Conservation (phyloP, 192 early-diverging fungal genomes). For the Gryganskiella cystojenkinii region DNA sequence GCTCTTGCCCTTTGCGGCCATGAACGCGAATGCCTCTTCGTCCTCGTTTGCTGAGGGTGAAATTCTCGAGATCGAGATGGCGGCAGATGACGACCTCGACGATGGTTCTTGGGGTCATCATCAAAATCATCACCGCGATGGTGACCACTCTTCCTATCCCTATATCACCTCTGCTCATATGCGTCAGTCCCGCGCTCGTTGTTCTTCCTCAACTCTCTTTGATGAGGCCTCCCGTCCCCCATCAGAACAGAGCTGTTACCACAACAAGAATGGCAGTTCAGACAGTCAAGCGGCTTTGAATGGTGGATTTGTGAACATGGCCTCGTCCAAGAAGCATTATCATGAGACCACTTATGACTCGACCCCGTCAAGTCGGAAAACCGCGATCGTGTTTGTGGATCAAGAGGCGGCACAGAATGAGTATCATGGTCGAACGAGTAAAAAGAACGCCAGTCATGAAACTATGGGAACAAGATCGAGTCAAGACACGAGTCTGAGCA, state of each 20-base stretch:
- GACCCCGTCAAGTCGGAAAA: conserved; percentile 2
- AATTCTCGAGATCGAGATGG: conserved; percentile 14
- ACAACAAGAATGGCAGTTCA: conserved; percentile 5
- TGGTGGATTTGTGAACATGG: too few relatives aligned
- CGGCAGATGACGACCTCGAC: not conserved
- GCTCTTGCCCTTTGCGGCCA: conserved; percentile 9
- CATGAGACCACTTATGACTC: conserved; percentile 5
- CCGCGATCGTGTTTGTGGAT: conserved; percentile 15
- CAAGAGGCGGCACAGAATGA: not conserved
- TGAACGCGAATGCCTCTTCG: too few relatives aligned
- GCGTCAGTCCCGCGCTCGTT: conserved; percentile 25
- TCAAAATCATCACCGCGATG: too few relatives aligned
- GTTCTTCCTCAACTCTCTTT: conserved; percentile 47
- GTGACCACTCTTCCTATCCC: conserved; percentile 6
- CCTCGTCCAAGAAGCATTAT: not conserved
- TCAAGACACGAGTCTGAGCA: conserved; percentile 11
- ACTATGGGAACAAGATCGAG: not conserved
- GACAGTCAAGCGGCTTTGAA: conserved; percentile 10
- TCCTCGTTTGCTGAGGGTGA: conserved; percentile 51
- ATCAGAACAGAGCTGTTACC: conserved; percentile 7
- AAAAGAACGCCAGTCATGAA: not conserved
- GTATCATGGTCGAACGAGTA: not conserved
- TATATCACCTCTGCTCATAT: conserved; percentile 2
- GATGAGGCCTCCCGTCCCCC: conserved; percentile 25
- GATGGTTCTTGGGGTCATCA: not conserved